These are phyloP conservation scores for Blastosporella zonata DNA, from an alignment of 1,284 basidiomycete genomes.

Conservation along the genomic window DNA sequence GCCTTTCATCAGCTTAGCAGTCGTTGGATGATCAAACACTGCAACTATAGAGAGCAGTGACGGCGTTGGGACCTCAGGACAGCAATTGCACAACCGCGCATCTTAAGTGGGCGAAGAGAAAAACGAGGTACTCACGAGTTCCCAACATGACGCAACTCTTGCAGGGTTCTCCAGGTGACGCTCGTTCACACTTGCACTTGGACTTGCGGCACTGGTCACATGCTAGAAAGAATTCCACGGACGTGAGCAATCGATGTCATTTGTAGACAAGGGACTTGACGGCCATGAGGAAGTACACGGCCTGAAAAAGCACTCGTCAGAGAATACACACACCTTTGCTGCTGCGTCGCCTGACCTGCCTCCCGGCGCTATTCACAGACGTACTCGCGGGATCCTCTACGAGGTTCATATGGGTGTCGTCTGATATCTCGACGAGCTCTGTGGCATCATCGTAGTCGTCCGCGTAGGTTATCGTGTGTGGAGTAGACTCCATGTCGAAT, in stretches of 20 bases:
- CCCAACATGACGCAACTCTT: slow-evolving; percentile 71
- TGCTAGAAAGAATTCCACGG: slow-evolving; percentile 35
- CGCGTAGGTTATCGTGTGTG: slow-evolving; percentile 36
- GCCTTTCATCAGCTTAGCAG: neutral
- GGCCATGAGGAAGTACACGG: neutral
- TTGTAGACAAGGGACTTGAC: slow-evolving; percentile 3
- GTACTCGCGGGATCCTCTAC: slow-evolving; percentile 20
- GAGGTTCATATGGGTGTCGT: slow-evolving; percentile 17
- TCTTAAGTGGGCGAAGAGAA: slow-evolving; percentile 11
- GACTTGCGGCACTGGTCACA: slow-evolving; percentile 82
- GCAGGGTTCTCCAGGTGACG: slow-evolving; percentile 54
- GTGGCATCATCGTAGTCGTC: slow-evolving; percentile 52
- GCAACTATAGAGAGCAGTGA: slow-evolving; percentile 6
- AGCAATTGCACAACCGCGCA: neutral
- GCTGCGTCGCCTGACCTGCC: slow-evolving; percentile 54
- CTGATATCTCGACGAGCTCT: slow-evolving; percentile 41
- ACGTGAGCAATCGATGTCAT: slow-evolving; percentile 13
- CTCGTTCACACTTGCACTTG: slow-evolving; percentile 75
- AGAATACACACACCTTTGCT: slow-evolving; percentile 55
- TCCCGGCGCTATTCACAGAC: slow-evolving; percentile 36
- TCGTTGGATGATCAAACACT: slow-evolving; percentile 1
- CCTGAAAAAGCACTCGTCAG: slow-evolving; percentile 2
- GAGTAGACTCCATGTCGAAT: slow-evolving; percentile 18
- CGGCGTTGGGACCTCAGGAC: neutral
- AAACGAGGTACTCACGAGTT: slow-evolving; percentile 48